Evolutionary conservation across 768 basidiomycete genomes (phyloP).

Genomic region (Termitomyces sp.): DNA sequence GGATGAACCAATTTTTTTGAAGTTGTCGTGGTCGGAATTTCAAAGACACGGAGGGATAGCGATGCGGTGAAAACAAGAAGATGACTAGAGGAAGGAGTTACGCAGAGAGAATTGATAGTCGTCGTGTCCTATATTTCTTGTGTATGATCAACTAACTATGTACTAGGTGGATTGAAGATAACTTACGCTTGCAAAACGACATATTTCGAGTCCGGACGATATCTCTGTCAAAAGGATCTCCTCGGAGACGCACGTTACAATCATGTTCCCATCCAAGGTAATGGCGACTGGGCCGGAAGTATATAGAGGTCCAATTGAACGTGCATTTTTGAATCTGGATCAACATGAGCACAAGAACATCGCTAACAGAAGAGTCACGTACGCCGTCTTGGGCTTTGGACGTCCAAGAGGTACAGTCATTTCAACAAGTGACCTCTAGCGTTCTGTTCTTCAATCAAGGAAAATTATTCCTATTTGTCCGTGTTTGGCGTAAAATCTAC

Average conservation of each 20-base stretch:
- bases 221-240: constrained; percentile 82
- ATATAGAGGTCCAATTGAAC: constrained; percentile 76
- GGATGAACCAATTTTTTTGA: constrained; percentile 57
- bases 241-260: constrained; percentile 87
- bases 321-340: constrained; percentile 72
- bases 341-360: constrained; percentile 4
- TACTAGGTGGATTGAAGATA: not conserved
- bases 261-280: constrained; percentile 70
- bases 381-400: constrained; percentile 63
- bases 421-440: not conserved
- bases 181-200: constrained; percentile 81
- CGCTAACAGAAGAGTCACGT: constrained; percentile 22
- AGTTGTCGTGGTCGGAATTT: constrained; percentile 55
- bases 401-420: constrained; percentile 35
- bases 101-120: constrained; percentile 77
- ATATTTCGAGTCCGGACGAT: constrained; percentile 68
- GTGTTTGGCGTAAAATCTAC: constrained; percentile 12
- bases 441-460: not conserved
- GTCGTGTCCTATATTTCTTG: constrained; percentile 65
- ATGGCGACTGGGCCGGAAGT: constrained; percentile 86
- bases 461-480: constrained; percentile 17
- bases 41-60: constrained; percentile 79
- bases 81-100: constrained; percentile 71
- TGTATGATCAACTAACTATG: not conserved
- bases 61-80: constrained; percentile 81